Conservation (phyloP, 345 rosid species). For the Gossypium herbaceum region DNA sequence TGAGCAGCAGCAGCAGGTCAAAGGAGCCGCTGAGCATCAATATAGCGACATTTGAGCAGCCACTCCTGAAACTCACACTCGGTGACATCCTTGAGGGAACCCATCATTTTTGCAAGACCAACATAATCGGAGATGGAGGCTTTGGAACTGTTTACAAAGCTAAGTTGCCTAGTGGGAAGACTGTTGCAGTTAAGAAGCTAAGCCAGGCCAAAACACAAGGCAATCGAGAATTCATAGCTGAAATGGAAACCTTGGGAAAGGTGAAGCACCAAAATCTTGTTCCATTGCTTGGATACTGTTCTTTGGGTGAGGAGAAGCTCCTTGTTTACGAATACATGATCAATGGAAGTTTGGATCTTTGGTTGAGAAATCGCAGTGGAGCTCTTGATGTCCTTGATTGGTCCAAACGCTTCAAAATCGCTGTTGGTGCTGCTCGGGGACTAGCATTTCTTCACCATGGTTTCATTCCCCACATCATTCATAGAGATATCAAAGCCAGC, state of each 20-base stretch:
- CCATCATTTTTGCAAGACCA: conserved; percentile 67
- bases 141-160: conserved; percentile 94
- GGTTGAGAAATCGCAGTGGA: conserved; percentile 69
- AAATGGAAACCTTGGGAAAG: conserved; percentile 93
- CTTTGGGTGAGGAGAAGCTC: conserved; percentile 73
- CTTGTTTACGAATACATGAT: conserved; percentile 91
- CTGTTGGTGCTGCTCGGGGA: conserved; percentile 71
- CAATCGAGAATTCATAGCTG: conserved; percentile 81
- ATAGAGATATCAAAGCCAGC: conserved; percentile 88
- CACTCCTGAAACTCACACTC: conserved; percentile 66
- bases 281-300: conserved; percentile 80
- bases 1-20: conserved; percentile 60
- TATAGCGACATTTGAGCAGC: conserved; percentile 79
- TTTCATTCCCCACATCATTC: conserved; percentile 85
- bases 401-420: conserved; percentile 73
- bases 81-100: conserved; percentile 77
- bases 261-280: conserved; percentile 90
- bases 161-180: conserved; percentile 45
- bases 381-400: conserved; percentile 65
- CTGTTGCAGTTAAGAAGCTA: conserved; percentile 91
- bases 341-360: conserved; percentile 81
- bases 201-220: conserved; percentile 83
- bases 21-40: conserved; percentile 87
- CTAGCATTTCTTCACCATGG: conserved; percentile 86
- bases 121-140: conserved; percentile 91